Base-by-base conservation (phyloP, 2,329 filamentous ascomycete species). In the Teratosphaeria viscida region DNA sequence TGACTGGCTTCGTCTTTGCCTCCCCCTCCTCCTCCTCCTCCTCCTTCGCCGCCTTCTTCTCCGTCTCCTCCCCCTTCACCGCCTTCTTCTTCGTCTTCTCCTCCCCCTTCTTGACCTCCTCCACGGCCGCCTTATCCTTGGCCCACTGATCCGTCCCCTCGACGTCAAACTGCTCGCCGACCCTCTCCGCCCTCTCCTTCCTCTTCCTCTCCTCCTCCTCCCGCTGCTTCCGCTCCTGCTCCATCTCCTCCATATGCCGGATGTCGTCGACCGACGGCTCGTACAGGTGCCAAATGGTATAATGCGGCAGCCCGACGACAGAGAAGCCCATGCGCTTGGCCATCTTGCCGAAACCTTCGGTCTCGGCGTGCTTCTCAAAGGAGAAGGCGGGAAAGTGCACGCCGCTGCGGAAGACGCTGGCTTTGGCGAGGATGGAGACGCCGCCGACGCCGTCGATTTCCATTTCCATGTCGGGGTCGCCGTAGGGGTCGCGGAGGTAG, bases 291-390 rank as follows among this genome's bases (percentile, higher is more conserved):
- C 94, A 99, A 65, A 99, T 96, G 0, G 91, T 96, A 75, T 99
- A 99, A 73, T 99, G 94, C 6, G 94, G 94, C 54, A 99, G 81
- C 35, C 94, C 94, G 60, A 99, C 88, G 19, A 99, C 94, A 0
- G 92, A 96, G 71, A 90, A 97, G 61, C 88, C 82, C 94, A 99
- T 97, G 61, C 90, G 87, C 74, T 90, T 94, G 16, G 94, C 90
- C 94, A 99, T 99, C 92, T 99, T 99, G 76, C 94, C 94, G 72
- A 99, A 99, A 0, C 91, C 94, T 78, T 99, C 94, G 0, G 94
- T 99, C 75, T 99, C 94, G 5, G 94, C 94, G 73, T 99, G 94
- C 77, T 95, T 96, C 75, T 99, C 90, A 65, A 99, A 99, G 72
- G 91, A 96, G 73, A 99, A 99, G 1, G 94, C 94, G 2, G 94